These are phyloP conservation scores for Ogataea siamensis DNA, from an alignment of 805 yeast species.

Conservation along the genomic window DNA sequence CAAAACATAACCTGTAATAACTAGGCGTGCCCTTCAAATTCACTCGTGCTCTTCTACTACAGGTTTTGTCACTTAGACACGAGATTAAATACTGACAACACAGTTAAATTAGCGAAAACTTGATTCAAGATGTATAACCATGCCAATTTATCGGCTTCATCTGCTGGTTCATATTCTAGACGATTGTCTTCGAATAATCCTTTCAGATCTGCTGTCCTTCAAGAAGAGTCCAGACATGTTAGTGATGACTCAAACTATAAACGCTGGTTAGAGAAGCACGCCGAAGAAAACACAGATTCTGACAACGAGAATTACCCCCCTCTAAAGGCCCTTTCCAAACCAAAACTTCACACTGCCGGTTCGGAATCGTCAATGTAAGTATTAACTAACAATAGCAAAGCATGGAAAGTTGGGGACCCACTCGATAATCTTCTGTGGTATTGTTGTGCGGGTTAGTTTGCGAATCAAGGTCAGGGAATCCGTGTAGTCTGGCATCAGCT, in stretches of 20 bases:
- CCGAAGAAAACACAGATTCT: slow-evolving; percentile 35
- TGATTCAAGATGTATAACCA: slow-evolving; percentile 35
- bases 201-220: slow-evolving; percentile 51
- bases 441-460: too few relatives aligned
- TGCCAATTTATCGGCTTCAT: slow-evolving; percentile 31
- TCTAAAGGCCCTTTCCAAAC: slow-evolving; percentile 11
- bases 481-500: too few relatives aligned
- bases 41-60: too few relatives aligned
- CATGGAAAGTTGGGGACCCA: background rate
- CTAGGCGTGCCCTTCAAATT: too few relatives aligned
- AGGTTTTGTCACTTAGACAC: too few relatives aligned
- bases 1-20: too few relatives aligned
- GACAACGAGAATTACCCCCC: slow-evolving; percentile 21
- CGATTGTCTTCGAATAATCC: slow-evolving; percentile 68
- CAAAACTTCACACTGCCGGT: slow-evolving; percentile 19
- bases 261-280: slow-evolving; percentile 49
- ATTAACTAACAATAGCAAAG: slow-evolving; percentile 7
- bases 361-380: slow-evolving; percentile 28
- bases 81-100: too few relatives aligned
- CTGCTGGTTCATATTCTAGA: slow-evolving; percentile 39
- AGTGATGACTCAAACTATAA: slow-evolving; percentile 43
- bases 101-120: too few relatives aligned
- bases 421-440: too few relatives aligned
- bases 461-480: too few relatives aligned
- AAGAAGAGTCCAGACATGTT: slow-evolving; percentile 28